Evolutionary conservation across 805 yeast genomes (phyloP).

Genomic region (Wickerhamomyces chambardii): DNA sequence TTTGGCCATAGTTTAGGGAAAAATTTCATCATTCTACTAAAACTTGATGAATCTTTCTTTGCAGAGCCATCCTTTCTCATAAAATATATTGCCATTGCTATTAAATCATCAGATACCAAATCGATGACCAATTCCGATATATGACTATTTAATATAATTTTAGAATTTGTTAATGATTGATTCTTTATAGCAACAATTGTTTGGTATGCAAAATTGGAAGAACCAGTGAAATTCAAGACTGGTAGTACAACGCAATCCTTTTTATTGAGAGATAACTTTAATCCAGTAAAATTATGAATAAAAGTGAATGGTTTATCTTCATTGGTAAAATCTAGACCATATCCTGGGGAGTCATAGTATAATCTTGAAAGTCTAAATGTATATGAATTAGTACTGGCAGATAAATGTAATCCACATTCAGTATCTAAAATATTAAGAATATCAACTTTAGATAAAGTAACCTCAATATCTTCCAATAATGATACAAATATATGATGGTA

Average conservation of each 20-base stretch:
- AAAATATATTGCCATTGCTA: not conserved
- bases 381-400: conserved; percentile 6
- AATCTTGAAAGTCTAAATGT: conserved; percentile 18
- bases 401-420: not conserved
- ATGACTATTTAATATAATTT: conserved; percentile 27
- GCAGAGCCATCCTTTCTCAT: not conserved
- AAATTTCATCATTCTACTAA: too few relatives aligned
- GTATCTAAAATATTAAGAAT: conserved; percentile 15
- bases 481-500: conserved; percentile 1
- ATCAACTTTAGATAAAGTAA: conserved; percentile 14
- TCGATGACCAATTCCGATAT: conserved; percentile 36
- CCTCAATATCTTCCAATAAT: conserved; percentile 9
- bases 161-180: conserved; percentile 18
- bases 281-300: conserved; percentile 27
- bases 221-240: conserved; percentile 23
- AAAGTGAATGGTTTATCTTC: conserved; percentile 33
- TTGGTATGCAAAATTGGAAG: conserved; percentile 29
- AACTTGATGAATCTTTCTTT: not conserved
- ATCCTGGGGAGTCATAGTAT: conserved; percentile 32
- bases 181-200: conserved; percentile 17
- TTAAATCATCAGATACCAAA: conserved; percentile 25
- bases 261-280: conserved; percentile 18
- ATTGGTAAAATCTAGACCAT: conserved; percentile 29
- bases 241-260: conserved; percentile 13
- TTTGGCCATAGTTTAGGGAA: conserved; percentile 21